phyloP scores from a whole-genome alignment of 2,329 filamentous ascomycete genomes.

The Exophiala spinifera region DNA sequence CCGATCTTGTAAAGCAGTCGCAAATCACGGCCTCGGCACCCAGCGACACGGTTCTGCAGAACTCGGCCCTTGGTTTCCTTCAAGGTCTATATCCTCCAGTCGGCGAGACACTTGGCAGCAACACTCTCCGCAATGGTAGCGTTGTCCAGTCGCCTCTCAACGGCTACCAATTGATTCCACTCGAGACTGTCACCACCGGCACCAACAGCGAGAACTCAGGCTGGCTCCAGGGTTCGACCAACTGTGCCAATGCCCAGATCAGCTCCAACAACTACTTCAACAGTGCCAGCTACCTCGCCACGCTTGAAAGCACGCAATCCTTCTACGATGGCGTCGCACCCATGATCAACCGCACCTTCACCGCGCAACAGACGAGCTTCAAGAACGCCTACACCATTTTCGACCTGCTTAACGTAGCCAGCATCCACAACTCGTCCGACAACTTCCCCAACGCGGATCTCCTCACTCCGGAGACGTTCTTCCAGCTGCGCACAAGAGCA shows the following conservation, averaged over 20 bases:
- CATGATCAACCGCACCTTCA: slow-evolving; percentile 53
- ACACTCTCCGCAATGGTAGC: slow-evolving; percentile 69
- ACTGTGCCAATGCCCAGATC: slow-evolving; percentile 53
- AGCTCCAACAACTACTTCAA: slow-evolving; percentile 60
- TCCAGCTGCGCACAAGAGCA: slow-evolving; percentile 70
- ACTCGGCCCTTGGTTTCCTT: slow-evolving; percentile 70
- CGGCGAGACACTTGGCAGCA: slow-evolving; percentile 49
- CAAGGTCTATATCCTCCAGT: slow-evolving; percentile 85
- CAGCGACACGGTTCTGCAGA: slow-evolving; percentile 72
- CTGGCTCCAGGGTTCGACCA: slow-evolving; percentile 58
- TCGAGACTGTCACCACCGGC: slow-evolving; percentile 60
- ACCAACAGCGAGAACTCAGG: slow-evolving; percentile 57
- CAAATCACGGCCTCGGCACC: slow-evolving; percentile 74
- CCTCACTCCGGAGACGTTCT: slow-evolving; percentile 58
- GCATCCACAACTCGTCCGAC: slow-evolving; percentile 57
- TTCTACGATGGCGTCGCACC: slow-evolving; percentile 55
- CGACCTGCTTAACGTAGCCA: slow-evolving; percentile 61
- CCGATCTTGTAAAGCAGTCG: slow-evolving; percentile 62
- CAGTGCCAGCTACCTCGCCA: slow-evolving; percentile 48
- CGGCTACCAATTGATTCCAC: slow-evolving; percentile 80
- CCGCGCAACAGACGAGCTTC: slow-evolving; percentile 49
- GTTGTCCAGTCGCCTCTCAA: slow-evolving; percentile 64
- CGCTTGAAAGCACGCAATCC: slow-evolving; percentile 48
- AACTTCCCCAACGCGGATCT: slow-evolving; percentile 59
- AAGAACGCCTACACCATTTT: slow-evolving; percentile 66